Evolutionary conservation across 495 filamentous ascomycete species (phyloP), one percentile per base, ranked within the genome.

Genomic region (Aspergillus heteromorphus): DNA sequence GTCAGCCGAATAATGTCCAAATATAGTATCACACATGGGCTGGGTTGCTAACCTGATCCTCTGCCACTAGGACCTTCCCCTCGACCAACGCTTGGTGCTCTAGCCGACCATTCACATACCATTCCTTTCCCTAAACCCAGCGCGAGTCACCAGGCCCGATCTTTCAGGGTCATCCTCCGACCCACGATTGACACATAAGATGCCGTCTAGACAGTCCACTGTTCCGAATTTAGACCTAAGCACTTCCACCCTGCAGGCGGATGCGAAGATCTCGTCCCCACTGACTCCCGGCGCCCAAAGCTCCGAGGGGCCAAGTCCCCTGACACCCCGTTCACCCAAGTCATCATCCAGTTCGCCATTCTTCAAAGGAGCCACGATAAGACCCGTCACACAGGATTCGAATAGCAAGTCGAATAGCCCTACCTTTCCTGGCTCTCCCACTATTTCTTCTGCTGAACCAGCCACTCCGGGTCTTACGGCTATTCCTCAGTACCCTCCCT

Each of bases 401-500:
- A 64, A 62, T 58, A 58, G 54, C 59, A 64, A 65, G 21, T 62
- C 61, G 20, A 64, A 62, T 50, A 73, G 71, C 49, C 66, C 68
- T 53, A 68, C 65, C 16, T 59, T 67, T 30, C 60, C 71, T 30
- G 45, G 55, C 7, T 74, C 73, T 36, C 67, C 73, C 18, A 50
- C 53, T 13, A 41, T 58, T 27, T 41, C 61, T 16, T 30, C 43
- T 30, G 41, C 65, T 16, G 67, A 75, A 51, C 59, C 70, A 40
- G 56, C 64, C 20, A 78, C 77, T 16, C 78, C 78, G 19, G 74
- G 72, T 6, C 57, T 80, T 48, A 82, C 81, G 13, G 74, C 81
- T 17, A 77, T 82, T 48, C 79, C 80, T 30, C 73, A 76, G 59
- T 71, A 78, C 53, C 79, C 80, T 31, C 71, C 79, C 7, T 81